Evolutionary conservation across 2,329 filamentous ascomycete genomes (phyloP).

Genomic region (Hawksworthiomyces lignivorus): DNA sequence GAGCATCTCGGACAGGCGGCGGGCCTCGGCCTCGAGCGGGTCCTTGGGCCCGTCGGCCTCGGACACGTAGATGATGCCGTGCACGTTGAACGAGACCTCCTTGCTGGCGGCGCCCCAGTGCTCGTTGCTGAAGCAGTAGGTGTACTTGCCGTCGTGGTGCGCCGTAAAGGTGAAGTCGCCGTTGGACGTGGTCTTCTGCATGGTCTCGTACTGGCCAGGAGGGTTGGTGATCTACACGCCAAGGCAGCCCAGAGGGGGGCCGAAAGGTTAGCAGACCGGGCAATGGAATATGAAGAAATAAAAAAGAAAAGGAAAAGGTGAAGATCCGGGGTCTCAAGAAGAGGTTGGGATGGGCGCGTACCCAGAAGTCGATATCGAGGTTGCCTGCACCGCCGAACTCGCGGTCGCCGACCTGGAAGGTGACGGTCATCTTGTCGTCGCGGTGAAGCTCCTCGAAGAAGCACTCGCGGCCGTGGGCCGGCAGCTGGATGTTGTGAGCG

Average conservation of each 20-base stretch:
- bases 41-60: conserved; percentile 79
- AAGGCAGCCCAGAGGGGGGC: not conserved
- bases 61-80: conserved; percentile 94
- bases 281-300: not conserved
- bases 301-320: not conserved
- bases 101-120: conserved; percentile 94
- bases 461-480: conserved; percentile 89
- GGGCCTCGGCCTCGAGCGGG: conserved; percentile 86
- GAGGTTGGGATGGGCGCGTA: too few species aligned
- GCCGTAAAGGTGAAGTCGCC: conserved; percentile 93
- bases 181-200: conserved; percentile 73
- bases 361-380: conserved; percentile 96
- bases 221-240: conserved; percentile 66
- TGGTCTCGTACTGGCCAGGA: conserved; percentile 63
- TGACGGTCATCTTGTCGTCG: conserved; percentile 97
- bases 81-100: conserved; percentile 98
- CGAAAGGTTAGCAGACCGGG: not conserved
- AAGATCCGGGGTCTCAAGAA: too few species aligned
- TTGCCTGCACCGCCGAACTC: conserved; percentile 94
- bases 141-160: conserved; percentile 75
- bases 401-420: conserved; percentile 93
- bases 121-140: conserved; percentile 99
- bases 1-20: conserved; percentile 74
- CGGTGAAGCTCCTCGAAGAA: conserved; percentile 90
- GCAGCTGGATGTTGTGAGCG: conserved; percentile 94